Percentiles rank a stretch among this genome's conserved stretches.
Evolutionary conservation across 2,329 filamentous ascomycete species (phyloP).

Genomic region (Alternaria incomplexa): DNA sequence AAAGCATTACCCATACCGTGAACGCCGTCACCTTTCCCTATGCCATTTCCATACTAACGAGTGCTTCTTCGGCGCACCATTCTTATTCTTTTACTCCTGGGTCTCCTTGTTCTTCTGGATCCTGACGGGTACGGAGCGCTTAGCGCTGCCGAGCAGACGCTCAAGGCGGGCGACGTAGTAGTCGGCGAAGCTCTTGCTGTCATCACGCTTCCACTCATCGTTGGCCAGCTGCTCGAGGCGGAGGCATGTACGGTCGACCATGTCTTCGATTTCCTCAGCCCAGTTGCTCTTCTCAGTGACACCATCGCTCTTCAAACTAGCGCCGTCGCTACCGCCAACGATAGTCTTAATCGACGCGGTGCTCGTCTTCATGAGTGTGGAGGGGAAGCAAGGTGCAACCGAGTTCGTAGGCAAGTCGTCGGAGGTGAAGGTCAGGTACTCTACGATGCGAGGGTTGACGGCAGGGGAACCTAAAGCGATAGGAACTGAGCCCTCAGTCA

Average conservation of each 20-base stretch:
- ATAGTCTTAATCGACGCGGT: slow-evolving; percentile 10
- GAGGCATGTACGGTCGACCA: slow-evolving; percentile 27
- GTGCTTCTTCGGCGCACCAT: neutral
- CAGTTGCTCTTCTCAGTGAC: slow-evolving; percentile 45
- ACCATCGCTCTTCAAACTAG: slow-evolving; percentile 29
- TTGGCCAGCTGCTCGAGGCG: slow-evolving; percentile 42
- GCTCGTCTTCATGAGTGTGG: slow-evolving; percentile 19
- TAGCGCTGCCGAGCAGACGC: slow-evolving; percentile 23
- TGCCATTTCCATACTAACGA: neutral
- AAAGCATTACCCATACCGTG: neutral
- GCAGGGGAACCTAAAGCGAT: slow-evolving; percentile 35
- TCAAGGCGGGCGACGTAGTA: slow-evolving; percentile 35
- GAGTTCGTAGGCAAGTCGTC: slow-evolving; percentile 31
- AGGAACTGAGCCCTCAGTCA: slow-evolving; percentile 24
- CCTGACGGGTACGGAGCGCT: slow-evolving; percentile 25
- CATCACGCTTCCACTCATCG: slow-evolving; percentile 30
- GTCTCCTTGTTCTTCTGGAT: slow-evolving; percentile 13
- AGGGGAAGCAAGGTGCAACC: slow-evolving; percentile 20
- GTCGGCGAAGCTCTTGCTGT: slow-evolving; percentile 25
- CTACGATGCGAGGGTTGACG: slow-evolving; percentile 35
- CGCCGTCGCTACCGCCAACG: slow-evolving; percentile 12
- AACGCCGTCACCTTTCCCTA: neutral
- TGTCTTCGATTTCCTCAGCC: slow-evolving; percentile 40
- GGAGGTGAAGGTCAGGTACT: slow-evolving; percentile 38
- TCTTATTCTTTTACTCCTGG: neutral